Percentiles rank a stretch among this genome's conserved stretches.
phyloP scores from a whole-genome alignment of 768 basidiomycete species.

The Rhodosporidiobolus odoratus region DNA sequence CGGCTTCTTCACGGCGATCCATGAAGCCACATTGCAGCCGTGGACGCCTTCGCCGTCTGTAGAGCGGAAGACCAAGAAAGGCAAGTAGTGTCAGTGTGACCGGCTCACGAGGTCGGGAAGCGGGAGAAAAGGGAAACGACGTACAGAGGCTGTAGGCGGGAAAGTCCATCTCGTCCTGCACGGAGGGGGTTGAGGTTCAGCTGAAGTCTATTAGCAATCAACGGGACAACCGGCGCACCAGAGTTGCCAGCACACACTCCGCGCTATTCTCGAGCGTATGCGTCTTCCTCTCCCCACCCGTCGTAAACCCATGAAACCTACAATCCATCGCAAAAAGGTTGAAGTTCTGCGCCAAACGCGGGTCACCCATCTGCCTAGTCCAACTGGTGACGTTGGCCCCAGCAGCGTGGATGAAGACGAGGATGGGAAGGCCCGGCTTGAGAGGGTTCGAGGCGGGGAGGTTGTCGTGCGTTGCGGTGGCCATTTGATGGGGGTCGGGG shows the following conservation, averaged over 20 bases:
- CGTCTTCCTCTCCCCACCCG: slow-evolving; percentile 17
- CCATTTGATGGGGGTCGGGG: slow-evolving; percentile 8
- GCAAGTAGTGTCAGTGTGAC: not conserved
- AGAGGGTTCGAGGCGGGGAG: slow-evolving; percentile 8
- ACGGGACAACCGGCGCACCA: not conserved
- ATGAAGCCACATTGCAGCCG: slow-evolving; percentile 9
- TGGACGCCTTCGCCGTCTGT: slow-evolving; percentile 23
- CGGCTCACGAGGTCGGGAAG: not conserved
- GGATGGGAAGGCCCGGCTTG: slow-evolving; percentile 12
- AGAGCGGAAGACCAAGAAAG: too few species aligned
- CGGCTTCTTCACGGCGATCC: slow-evolving; percentile 17
- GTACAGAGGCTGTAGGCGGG: slow-evolving; percentile 6
- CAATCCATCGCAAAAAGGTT: slow-evolving; percentile 27
- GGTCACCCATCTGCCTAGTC: slow-evolving; percentile 17
- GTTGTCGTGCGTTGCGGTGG: slow-evolving; percentile 18
- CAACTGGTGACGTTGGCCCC: not conserved
- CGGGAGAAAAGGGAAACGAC: not conserved
- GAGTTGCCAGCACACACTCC: slow-evolving; percentile 12
- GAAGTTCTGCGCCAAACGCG: slow-evolving; percentile 3
- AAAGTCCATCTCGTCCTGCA: slow-evolving; percentile 24
- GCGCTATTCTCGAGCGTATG: slow-evolving; percentile 31
- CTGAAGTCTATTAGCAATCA: not conserved
- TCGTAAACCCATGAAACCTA: slow-evolving; percentile 22
- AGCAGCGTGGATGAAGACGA: slow-evolving; percentile 27
- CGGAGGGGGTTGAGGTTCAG: not conserved